A percentile compares a stretch with the other conserved stretches of the same genome.
Conservation (phyloP, 371 early-diverging fungal species). For the Ordospora colligata region DNA sequence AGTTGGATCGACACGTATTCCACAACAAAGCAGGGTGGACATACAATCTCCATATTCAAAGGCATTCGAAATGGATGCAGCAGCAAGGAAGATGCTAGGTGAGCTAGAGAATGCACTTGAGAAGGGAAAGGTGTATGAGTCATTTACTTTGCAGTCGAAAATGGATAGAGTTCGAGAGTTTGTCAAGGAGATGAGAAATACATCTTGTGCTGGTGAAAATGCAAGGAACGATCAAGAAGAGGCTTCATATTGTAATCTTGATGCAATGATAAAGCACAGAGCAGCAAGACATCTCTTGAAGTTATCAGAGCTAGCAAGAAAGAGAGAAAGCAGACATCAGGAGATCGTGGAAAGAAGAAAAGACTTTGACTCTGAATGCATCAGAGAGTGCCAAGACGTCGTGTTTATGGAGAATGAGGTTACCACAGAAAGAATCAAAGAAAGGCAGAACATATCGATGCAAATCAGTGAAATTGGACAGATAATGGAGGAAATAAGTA, state of each 20-base stretch:
- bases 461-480: conserved; percentile 61
- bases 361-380: not conserved
- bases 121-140: conserved; percentile 14
- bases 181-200: not conserved
- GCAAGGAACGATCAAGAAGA: conserved; percentile 7
- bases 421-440: conserved; percentile 1
- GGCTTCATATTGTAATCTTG: not conserved
- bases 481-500: conserved; percentile 59
- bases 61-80: not conserved
- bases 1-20: conserved; percentile 41
- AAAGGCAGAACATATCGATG: conserved; percentile 48
- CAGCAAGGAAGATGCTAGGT: not conserved
- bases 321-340: not conserved
- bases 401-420: not conserved
- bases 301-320: conserved; percentile 9
- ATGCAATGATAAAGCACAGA: conserved; percentile 8
- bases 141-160: conserved; percentile 15
- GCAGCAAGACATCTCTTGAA: conserved; percentile 7
- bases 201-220: not conserved
- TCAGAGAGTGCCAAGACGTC: not conserved
- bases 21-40: conserved; percentile 25
- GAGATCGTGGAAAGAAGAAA: not conserved
- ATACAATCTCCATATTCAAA: not conserved
- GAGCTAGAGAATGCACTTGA: not conserved
- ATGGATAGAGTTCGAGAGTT: not conserved